Evolutionary conservation across 495 filamentous ascomycete genomes (phyloP).

Genomic region (Aspergillus sclerotiicarbonarius): DNA sequence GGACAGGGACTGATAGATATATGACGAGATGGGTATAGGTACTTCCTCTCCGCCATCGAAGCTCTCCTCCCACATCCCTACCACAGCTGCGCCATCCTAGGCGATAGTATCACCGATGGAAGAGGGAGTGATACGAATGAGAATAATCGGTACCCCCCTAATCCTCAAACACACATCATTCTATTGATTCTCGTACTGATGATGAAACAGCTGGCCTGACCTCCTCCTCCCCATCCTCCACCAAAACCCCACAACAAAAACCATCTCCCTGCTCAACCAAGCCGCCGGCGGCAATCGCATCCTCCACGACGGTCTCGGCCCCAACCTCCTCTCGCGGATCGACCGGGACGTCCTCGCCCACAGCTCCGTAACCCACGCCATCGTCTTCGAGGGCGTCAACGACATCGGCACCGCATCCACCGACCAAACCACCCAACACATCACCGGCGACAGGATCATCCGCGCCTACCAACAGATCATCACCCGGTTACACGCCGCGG

Average conservation of each 20-base stretch:
- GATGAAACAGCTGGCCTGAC: slow-evolving; percentile 58
- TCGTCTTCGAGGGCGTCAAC: slow-evolving; percentile 75
- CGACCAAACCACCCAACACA: slow-evolving; percentile 45
- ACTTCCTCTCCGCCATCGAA: slow-evolving; percentile 61
- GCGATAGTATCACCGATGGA: slow-evolving; percentile 75
- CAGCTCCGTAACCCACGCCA: slow-evolving; percentile 56
- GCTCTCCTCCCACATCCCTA: slow-evolving; percentile 46
- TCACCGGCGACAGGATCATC: slow-evolving; percentile 51
- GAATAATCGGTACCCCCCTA: slow-evolving; percentile 55
- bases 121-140: slow-evolving; percentile 60
- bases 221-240: slow-evolving; percentile 58
- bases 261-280: slow-evolving; percentile 63
- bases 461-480: slow-evolving; percentile 58
- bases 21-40: slow-evolving; percentile 43
- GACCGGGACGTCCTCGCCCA: slow-evolving; percentile 62
- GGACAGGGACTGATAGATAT: background rate
- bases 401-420: slow-evolving; percentile 59
- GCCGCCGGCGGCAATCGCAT: slow-evolving; percentile 73
- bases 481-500: slow-evolving; percentile 52
- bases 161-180: background rate
- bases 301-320: slow-evolving; percentile 60
- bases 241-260: slow-evolving; percentile 47
- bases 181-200: background rate
- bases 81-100: slow-evolving; percentile 58
- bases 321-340: slow-evolving; percentile 58